Base-by-base conservation (phyloP, 805 yeast species). In the Starmera quercuum region DNA sequence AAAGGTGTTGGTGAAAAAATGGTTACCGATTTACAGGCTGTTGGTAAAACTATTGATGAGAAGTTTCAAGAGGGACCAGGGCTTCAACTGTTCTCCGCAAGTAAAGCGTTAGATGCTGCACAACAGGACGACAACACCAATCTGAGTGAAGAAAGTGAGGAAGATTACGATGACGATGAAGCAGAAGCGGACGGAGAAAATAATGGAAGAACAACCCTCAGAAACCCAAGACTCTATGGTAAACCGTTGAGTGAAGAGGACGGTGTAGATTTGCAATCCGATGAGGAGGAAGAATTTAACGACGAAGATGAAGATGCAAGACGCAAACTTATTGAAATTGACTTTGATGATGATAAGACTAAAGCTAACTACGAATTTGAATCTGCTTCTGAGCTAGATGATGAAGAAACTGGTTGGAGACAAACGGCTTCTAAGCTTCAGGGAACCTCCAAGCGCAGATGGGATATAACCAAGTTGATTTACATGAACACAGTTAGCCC, bases 1-100 rank as follows among this genome's bases (percentile, higher is more conserved):
- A 66, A 64, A 48, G 97, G 95, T 18, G 73, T 83, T 43, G 97
- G 97, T 40, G 96, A 88, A 57, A 73, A 75, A 49, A 61, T 87
- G 40, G 95, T 90, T 19, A 83, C 94, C 5, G 75, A 76, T 37
- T 65, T 92, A 43, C 97, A 90, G 55, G 68, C 73, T 25, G 85
- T 79, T 4, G 68, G 74, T 25, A 71, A 71, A 31, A 63, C 82
- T 15, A 61, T 82, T 45, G 69, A 65, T 17, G 83, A 74, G 48
- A 68, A 73, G 31, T 68, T 70, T 33, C 67, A 66, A 34, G 73
- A 67, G 27, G 80, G 78, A 24, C 77, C 82, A 4, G 95, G 90
- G 16, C 63, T 84, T 38, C 81, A 79, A 49, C 62, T 90, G 35
- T 90, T 90, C 51, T 71, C 84, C 34, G 68, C 69, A 31, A 69